Conservation (phyloP, 345 rosid genomes). For the Salix viminalis region DNA sequence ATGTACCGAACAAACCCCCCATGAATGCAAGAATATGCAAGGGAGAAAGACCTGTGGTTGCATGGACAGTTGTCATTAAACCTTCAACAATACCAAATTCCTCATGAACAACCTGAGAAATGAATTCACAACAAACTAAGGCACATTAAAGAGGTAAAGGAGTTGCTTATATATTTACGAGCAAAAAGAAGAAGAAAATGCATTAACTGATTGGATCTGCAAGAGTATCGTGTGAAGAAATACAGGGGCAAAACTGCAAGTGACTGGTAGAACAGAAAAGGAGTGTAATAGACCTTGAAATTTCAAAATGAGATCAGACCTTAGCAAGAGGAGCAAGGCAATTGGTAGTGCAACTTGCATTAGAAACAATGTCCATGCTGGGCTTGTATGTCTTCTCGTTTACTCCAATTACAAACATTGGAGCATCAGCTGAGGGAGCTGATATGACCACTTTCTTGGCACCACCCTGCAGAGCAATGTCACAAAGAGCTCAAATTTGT, state of each 20-base stretch:
- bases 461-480: constrained; percentile 61
- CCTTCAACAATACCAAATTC: constrained; percentile 96
- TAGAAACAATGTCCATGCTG: constrained; percentile 92
- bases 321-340: constrained; percentile 99
- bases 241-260: neutral
- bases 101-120: constrained; percentile 84
- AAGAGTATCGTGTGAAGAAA: neutral
- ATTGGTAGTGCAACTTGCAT: constrained; percentile 99
- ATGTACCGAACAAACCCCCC: neutral
- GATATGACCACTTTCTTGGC: constrained; percentile 94
- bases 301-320: constrained; percentile 40
- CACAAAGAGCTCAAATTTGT: neutral
- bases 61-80: constrained; percentile 98
- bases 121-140: neutral
- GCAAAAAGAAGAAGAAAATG: neutral
- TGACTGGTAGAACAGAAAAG: neutral
- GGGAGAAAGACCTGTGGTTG: constrained; percentile 74
- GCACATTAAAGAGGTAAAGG: neutral
- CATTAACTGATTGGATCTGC: neutral
- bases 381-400: constrained; percentile 81
- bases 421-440: constrained; percentile 99
- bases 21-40: neutral
- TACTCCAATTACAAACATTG: constrained; percentile 99
- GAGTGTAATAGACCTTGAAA: constrained; percentile 3
- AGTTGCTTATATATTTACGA: neutral